Base-by-base conservation (phyloP, 192 early-diverging fungal species). In the Entomortierella beljakovae region DNA sequence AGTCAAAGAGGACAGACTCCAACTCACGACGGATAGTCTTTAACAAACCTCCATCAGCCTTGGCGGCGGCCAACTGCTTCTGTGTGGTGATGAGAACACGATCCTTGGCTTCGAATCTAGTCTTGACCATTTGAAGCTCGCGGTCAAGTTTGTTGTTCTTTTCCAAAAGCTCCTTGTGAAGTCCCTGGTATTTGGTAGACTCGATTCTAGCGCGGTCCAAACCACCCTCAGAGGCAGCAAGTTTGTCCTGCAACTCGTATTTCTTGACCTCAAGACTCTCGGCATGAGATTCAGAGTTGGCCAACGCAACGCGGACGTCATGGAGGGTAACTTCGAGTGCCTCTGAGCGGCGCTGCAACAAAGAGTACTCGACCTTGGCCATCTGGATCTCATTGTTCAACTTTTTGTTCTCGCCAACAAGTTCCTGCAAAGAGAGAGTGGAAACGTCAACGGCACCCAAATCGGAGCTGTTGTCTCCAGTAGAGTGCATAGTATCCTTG, bases 241-340 rank as follows among this genome's bases (percentile, higher is more conserved):
- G 67, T 18, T 79, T 79, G 51, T 79, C 75, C 61, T 79, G 75
- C 9, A 79, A 40, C n/a, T 79, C 75, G 42, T 79, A 79, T 51
- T 79, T 79, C 67, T 79, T 79, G 35, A 29, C 26, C 61, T 79
- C 75, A n/a, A 79, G 75, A 60, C 67, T 70, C 75, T 79, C 75
- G 22, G 75, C 62, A 31, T 79, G 75, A 13, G 66, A 62, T 26
- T 79, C 75, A 10, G 75, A 79, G 62, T 70, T 79, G 43, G 75
- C 60, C 40, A 79, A 33, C 8, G 75, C 75, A 13, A 79, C 75
- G 35, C 75, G 67, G 49, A 79, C 75, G 16, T 79, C 75, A 26
- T 79, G 75, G 20, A 79, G 62, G 8, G 75, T 79, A 18, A 79
- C 75, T 51, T 79, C 75, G 32, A 79, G 43, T 4, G 75, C 75